These are phyloP conservation scores for Pleurotus citrinopileatus DNA, from an alignment of 768 basidiomycete genomes.

Conservation along the genomic window DNA sequence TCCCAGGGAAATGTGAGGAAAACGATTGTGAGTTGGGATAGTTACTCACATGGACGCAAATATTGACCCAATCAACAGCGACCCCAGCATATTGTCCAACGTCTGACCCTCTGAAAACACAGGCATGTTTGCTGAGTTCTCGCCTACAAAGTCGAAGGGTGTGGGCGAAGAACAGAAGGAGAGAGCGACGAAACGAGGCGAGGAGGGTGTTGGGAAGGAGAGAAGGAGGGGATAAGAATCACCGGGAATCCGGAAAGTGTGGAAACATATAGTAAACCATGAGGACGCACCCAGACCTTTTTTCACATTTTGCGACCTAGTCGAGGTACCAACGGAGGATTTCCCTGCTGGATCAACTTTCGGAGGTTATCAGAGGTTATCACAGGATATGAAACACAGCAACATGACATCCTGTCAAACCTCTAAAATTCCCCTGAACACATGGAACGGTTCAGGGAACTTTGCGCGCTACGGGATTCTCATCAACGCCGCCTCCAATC, in stretches of 20 bases:
- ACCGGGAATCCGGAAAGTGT: background rate
- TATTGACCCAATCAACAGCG: conserved; percentile 1
- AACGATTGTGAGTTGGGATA: background rate
- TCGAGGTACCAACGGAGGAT: too few species aligned
- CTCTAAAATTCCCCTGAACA: too few species aligned
- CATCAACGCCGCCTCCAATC: too few species aligned
- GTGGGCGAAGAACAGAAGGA: background rate
- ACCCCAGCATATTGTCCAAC: conserved; percentile 7
- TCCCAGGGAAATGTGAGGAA: background rate
- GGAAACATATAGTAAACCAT: background rate
- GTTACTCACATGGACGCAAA: background rate
- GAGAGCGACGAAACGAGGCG: background rate
- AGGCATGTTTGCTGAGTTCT: background rate
- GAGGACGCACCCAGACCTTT: background rate
- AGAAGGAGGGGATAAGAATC: background rate
- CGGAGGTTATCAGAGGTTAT: too few species aligned
- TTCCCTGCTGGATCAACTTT: too few species aligned
- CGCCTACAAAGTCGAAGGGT: background rate
- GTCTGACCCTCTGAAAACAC: background rate
- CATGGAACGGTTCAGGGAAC: too few species aligned
- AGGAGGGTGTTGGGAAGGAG: too few species aligned
- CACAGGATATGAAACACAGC: too few species aligned
- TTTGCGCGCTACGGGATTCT: too few species aligned
- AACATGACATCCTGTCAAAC: too few species aligned
- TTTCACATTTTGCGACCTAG: too few species aligned